Conservation (phyloP, 352 stramenopile species). For the Globisporangium megalacanthum region DNA sequence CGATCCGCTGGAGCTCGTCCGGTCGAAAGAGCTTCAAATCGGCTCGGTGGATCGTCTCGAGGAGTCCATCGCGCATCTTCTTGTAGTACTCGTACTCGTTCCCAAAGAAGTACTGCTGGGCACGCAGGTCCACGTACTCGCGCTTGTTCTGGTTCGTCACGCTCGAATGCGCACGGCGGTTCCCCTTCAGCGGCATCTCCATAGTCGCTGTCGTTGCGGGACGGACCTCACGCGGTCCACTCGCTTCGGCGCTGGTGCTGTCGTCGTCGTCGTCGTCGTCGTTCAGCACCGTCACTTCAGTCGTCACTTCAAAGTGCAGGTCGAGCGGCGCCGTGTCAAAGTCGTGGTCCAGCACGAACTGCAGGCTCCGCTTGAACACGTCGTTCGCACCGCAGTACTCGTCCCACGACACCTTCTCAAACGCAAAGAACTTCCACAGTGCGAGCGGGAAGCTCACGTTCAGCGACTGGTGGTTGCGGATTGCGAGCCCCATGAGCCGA, state of each 20-base stretch:
- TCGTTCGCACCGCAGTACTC: conserved; percentile 54
- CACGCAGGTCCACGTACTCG: conserved; percentile 54
- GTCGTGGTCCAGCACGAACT: conserved; percentile 62
- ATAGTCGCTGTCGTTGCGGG: conserved; percentile 21
- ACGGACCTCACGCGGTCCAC: conserved; percentile 8
- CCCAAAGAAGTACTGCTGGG: conserved; percentile 58
- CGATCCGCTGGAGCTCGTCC: conserved; percentile 42
- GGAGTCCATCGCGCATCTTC: conserved; percentile 52
- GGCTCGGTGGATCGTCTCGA: conserved; percentile 39
- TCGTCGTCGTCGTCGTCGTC: not conserved
- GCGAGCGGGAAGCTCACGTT: conserved; percentile 47
- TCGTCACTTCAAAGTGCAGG: conserved; percentile 66
- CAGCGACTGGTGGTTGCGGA: conserved; percentile 67
- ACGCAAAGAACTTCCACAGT: conserved; percentile 67
- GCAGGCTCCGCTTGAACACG: conserved; percentile 52
- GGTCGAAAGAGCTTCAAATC: conserved; percentile 61
- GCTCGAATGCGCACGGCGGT: conserved; percentile 18
- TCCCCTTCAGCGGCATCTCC: conserved; percentile 51
- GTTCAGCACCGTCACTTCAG: conserved; percentile 31
- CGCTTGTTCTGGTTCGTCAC: conserved; percentile 73
- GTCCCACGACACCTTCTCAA: conserved; percentile 44
- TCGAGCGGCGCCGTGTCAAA: conserved; percentile 50
- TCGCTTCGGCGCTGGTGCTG: conserved; percentile 43
- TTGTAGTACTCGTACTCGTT: conserved; percentile 51
- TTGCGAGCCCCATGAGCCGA: conserved; percentile 55